phyloP scores from a whole-genome alignment of 1,284 basidiomycete species.

The Uromyces viciae-fabae region DNA sequence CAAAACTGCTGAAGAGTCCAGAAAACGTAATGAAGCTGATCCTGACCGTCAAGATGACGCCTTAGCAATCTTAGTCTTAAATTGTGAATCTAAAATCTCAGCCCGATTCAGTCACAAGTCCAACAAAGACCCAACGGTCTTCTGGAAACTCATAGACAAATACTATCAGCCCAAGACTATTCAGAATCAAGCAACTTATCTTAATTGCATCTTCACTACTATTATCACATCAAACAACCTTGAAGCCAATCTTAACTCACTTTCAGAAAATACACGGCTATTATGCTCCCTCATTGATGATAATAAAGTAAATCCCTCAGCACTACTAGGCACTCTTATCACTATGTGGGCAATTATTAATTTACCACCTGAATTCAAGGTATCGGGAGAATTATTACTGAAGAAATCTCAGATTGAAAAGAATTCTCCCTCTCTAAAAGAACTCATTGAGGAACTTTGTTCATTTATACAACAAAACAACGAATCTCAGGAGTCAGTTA shows the following conservation, averaged over 20 bases:
- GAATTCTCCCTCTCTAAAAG: neutral
- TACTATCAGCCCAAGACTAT: conserved; percentile 10
- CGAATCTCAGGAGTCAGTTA: neutral
- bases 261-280: neutral
- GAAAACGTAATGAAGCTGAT: neutral
- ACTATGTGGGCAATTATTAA: neutral
- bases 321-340: neutral
- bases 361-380: neutral
- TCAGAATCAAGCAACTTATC: conserved; percentile 1
- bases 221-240: neutral
- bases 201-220: neutral
- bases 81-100: neutral
- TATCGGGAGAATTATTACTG: neutral
- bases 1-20: neutral
- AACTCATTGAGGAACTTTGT: neutral
- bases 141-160: neutral
- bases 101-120: neutral
- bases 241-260: neutral
- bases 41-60: neutral
- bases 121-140: neutral
- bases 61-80: neutral
- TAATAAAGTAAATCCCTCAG: neutral
- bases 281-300: neutral
- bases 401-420: neutral
- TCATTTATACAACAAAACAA: neutral